These are phyloP conservation scores for Ganoderma resinaceum DNA, from an alignment of 1,284 basidiomycete species.

Conservation along the genomic window DNA sequence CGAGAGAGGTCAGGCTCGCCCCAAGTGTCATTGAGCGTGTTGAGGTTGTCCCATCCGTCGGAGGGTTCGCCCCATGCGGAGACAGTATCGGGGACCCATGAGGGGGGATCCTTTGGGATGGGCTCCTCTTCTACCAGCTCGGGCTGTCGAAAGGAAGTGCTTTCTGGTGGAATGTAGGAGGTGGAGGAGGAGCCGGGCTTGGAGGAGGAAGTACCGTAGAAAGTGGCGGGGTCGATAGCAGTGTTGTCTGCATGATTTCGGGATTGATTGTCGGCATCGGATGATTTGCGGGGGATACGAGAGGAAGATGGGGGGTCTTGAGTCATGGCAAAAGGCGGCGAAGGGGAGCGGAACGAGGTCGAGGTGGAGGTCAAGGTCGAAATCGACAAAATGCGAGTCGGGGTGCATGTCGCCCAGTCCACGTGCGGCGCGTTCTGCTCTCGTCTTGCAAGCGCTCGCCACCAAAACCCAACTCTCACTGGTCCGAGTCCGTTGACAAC, in stretches of 20 bases:
- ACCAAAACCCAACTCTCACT: too few species aligned
- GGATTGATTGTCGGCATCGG: conserved; percentile 18
- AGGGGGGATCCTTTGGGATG: conserved; percentile 35
- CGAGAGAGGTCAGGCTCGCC: conserved; percentile 31
- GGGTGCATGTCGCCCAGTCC: too few species aligned
- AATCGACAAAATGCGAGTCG: neutral
- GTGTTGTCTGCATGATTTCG: conserved; percentile 18
- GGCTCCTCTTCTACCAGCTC: conserved; percentile 48
- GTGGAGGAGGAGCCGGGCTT: conserved; percentile 41
- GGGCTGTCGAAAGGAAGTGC: conserved; percentile 51
- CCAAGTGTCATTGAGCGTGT: conserved; percentile 22
- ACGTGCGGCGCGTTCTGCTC: too few species aligned
- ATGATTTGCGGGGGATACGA: conserved; percentile 13
- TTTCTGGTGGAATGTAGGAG: conserved; percentile 38
- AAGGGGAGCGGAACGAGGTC: neutral
- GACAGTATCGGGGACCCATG: conserved; percentile 14
- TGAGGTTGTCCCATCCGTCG: conserved; percentile 26
- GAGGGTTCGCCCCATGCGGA: conserved; percentile 26
- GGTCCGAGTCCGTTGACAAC: too few species aligned
- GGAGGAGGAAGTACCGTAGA: conserved; percentile 23
- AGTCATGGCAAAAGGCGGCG: conserved; percentile 16
- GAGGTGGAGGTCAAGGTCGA: neutral
- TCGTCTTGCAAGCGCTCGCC: too few species aligned
- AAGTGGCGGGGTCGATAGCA: conserved; percentile 23
- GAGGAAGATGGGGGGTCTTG: conserved; percentile 19